Conservation (phyloP, 192 early-diverging fungal species). For the Dispira parvispora region DNA sequence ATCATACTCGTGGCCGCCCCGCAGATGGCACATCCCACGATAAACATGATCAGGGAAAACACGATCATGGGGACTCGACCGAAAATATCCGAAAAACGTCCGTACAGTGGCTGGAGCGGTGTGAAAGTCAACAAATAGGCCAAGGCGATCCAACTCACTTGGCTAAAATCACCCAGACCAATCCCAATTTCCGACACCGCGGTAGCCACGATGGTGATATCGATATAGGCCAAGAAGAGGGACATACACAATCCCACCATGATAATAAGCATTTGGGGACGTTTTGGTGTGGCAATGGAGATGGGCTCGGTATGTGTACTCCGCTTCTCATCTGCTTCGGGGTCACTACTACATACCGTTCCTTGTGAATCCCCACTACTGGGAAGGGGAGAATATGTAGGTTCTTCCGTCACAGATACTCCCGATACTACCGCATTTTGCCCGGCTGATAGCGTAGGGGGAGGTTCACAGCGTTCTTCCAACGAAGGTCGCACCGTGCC, state of each 20-base stretch:
- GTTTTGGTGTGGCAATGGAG: neutral
- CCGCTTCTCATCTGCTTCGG: too few relatives aligned
- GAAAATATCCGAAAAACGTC: conserved; percentile 71
- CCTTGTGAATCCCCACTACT: too few relatives aligned
- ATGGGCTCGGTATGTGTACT: too few relatives aligned
- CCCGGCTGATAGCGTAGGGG: too few relatives aligned
- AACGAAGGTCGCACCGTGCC: too few relatives aligned
- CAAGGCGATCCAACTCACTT: conserved; percentile 66
- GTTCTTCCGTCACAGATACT: too few relatives aligned
- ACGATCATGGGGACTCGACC: conserved; percentile 45
- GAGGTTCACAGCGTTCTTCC: too few relatives aligned
- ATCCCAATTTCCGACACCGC: conserved; percentile 48
- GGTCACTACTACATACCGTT: too few relatives aligned
- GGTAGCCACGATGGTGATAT: conserved; percentile 57
- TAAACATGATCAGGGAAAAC: conserved; percentile 32
- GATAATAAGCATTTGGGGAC: conserved; percentile 2
- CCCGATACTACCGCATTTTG: too few relatives aligned
- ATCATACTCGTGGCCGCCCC: conserved; percentile 39
- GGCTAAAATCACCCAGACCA: conserved; percentile 37
- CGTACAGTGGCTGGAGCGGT: conserved; percentile 62
- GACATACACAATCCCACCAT: conserved; percentile 20
- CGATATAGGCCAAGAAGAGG: conserved; percentile 46
- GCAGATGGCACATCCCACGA: conserved; percentile 34
- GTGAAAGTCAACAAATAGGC: conserved; percentile 53
- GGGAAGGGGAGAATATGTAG: too few relatives aligned